Conservation (phyloP, 371 early-diverging fungal genomes). For the Mucor piriformis region DNA sequence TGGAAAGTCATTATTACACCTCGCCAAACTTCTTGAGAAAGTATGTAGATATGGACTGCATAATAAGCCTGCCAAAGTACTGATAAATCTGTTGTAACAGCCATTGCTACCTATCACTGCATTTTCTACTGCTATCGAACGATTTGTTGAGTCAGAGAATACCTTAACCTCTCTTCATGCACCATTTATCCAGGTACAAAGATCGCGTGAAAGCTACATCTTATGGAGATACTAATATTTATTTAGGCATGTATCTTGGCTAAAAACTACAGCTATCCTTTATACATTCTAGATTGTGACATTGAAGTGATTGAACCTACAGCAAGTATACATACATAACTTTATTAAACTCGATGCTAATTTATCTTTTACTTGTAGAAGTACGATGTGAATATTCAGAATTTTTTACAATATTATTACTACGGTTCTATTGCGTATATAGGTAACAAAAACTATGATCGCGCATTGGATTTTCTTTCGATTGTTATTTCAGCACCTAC, state of each 20-base stretch:
- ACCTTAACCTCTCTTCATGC: constrained; percentile 64
- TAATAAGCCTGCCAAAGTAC: not conserved
- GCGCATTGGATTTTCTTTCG: constrained; percentile 67
- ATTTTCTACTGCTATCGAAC: constrained; percentile 41
- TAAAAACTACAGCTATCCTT: constrained; percentile 61
- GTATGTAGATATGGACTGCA: constrained; percentile 16
- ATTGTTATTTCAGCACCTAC: constrained; percentile 70
- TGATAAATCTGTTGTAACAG: constrained; percentile 19
- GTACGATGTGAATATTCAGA: constrained; percentile 46
- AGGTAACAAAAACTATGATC: constrained; percentile 64
- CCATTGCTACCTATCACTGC: constrained; percentile 49
- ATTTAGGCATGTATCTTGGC: constrained; percentile 60
- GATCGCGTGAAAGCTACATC: not conserved
- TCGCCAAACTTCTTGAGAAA: constrained; percentile 34
- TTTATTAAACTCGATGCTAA: not conserved
- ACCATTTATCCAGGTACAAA: constrained; percentile 51
- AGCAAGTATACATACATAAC: constrained; percentile 29
- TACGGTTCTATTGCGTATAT: constrained; percentile 79
- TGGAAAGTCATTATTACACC: constrained; percentile 48
- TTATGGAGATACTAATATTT: constrained; percentile 1
- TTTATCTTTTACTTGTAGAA: constrained; percentile 8
- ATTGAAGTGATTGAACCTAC: constrained; percentile 59
- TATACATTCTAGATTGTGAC: constrained; percentile 58
- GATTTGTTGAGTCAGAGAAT: constrained; percentile 34
- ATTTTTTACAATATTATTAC: constrained; percentile 76